Percentiles rank a stretch among this genome's conserved stretches.
Conservation (phyloP, 2,329 filamentous ascomycete species). For the Scortechinia acanthostroma region DNA sequence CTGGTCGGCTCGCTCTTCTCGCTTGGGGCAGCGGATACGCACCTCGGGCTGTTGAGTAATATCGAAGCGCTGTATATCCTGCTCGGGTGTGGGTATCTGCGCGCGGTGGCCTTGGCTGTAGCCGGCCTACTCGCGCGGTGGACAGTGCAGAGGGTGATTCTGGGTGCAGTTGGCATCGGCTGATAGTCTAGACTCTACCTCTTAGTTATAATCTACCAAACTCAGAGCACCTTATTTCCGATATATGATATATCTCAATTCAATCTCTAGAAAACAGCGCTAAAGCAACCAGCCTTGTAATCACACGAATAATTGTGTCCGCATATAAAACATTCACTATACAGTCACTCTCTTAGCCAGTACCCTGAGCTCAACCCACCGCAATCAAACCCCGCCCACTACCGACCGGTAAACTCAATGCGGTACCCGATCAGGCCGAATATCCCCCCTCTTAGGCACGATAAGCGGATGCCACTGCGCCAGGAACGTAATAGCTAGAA, state of each 20-base stretch:
- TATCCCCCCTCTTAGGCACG: background rate
- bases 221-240: background rate
- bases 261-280: background rate
- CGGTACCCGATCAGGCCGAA: background rate
- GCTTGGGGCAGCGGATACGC: background rate
- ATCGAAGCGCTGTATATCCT: slow-evolving; percentile 1
- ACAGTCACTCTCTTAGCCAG: background rate
- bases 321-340: background rate
- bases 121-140: background rate
- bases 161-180: background rate
- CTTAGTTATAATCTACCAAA: background rate
- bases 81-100: slow-evolving; percentile 2
- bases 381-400: too few relatives aligned
- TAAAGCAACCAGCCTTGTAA: background rate
- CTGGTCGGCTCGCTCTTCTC: background rate
- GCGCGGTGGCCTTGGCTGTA: background rate
- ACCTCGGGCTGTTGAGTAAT: slow-evolving; percentile 1
- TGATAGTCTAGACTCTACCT: background rate
- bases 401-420: background rate
- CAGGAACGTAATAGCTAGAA: background rate
- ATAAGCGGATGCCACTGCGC: slow-evolving; percentile 1
- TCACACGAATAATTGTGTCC: background rate
- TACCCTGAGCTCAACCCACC: background rate
- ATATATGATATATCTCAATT: background rate
- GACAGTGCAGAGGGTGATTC: background rate